A percentile compares a stretch with the other conserved stretches of the same genome.
phyloP scores from a whole-genome alignment of 73 alveolate species.

The Paraurostyla sp. region DNA sequence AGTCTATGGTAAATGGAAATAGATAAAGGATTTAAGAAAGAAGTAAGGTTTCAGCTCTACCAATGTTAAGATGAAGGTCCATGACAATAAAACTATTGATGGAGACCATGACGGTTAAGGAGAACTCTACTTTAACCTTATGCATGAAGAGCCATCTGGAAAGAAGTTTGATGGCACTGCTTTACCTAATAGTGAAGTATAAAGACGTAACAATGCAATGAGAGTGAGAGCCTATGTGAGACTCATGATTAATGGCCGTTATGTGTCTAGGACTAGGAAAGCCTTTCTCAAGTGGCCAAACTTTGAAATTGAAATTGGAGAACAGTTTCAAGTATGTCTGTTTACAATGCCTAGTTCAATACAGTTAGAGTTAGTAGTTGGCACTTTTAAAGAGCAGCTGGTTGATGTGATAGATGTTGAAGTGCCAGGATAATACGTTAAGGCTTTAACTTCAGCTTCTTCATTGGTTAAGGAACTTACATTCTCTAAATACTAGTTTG shows the following conservation, averaged over 20 bases:
- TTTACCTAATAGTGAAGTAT: conserved; percentile 83
- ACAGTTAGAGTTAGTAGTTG: conserved; percentile 84
- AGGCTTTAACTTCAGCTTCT: conserved; percentile 95
- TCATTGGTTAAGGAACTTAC: conserved; percentile 87
- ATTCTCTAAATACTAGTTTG: conserved; percentile 56
- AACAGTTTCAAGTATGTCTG: conserved; percentile 87
- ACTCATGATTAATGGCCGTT: conserved; percentile 82
- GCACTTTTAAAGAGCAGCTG: conserved; percentile 74
- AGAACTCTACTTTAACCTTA: conserved; percentile 89
- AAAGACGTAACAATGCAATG: conserved; percentile 83
- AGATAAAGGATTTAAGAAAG: conserved; percentile 87
- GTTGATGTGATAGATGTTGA: conserved; percentile 92
- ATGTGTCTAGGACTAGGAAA: conserved; percentile 89
- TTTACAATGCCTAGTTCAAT: conserved; percentile 97
- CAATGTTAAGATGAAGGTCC: conserved; percentile 89
- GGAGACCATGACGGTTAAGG: conserved; percentile 74
- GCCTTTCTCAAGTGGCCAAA: conserved; percentile 90
- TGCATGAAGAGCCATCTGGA: conserved; percentile 83
- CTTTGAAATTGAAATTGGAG: conserved; percentile 93
- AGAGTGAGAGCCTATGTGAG: conserved; percentile 78
- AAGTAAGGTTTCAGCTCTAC: conserved; percentile 80
- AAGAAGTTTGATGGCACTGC: conserved; percentile 62
- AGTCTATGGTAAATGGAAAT: conserved; percentile 93
- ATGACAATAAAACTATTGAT: conserved; percentile 69
- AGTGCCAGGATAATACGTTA: conserved; percentile 96